Conservation (phyloP, 441 rosid species). For the Aleurites moluccanus region DNA sequence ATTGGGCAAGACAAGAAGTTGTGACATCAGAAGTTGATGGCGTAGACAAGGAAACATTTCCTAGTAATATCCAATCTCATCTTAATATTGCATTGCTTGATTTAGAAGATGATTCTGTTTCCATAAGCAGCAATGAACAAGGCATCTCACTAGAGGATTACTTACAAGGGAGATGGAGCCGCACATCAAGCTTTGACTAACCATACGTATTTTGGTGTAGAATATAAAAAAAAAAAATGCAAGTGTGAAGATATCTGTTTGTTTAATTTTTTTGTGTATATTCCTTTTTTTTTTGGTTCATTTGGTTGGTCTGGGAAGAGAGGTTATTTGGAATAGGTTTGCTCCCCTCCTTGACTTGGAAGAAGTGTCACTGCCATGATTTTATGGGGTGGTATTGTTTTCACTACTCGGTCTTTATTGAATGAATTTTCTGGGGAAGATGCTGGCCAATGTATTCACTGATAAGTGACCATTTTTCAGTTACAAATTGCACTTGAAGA, state of each 20-base stretch:
- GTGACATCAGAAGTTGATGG: slow-evolving; percentile 44
- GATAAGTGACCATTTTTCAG: too few relatives aligned
- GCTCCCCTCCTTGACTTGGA: slow-evolving; percentile 44
- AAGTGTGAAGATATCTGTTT: background rate
- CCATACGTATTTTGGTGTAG: background rate
- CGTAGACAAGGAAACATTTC: slow-evolving; percentile 44
- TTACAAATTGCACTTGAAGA: background rate
- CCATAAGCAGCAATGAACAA: slow-evolving; percentile 57
- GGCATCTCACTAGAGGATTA: slow-evolving; percentile 66
- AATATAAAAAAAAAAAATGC: background rate
- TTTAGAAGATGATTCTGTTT: slow-evolving; percentile 67
- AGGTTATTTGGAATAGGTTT: slow-evolving; percentile 36
- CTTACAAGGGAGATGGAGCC: slow-evolving; percentile 75
- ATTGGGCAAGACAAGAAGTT: slow-evolving; percentile 70
- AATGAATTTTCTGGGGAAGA: too few relatives aligned
- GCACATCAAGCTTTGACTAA: slow-evolving; percentile 68
- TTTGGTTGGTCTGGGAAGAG: slow-evolving; percentile 52
- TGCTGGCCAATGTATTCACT: too few relatives aligned
- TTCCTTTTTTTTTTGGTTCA: background rate
- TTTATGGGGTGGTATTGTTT: slow-evolving; percentile 16
- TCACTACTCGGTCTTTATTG: too few relatives aligned
- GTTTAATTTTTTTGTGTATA: slow-evolving; percentile 1
- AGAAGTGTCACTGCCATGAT: slow-evolving; percentile 8
- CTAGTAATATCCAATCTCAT: slow-evolving; percentile 66
- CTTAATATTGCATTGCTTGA: slow-evolving; percentile 78